Conservation (phyloP, 257 asterid species). For the Solanum rostratum region DNA sequence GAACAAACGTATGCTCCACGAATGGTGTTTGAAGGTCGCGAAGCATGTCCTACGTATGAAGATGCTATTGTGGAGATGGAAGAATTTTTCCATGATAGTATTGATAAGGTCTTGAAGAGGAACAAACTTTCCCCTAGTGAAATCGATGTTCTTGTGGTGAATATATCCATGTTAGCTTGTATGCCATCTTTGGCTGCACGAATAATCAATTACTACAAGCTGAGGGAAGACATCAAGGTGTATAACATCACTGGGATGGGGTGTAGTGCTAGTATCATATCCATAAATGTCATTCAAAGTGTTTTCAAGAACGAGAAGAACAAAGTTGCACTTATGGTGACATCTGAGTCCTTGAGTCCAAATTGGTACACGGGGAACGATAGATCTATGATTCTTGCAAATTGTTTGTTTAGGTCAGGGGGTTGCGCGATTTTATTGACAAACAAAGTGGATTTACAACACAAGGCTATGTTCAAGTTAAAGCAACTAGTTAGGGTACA, state of each 20-base stretch:
- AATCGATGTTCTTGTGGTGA: slow-evolving; percentile 69
- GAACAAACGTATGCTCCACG: slow-evolving; percentile 78
- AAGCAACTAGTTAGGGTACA: slow-evolving; percentile 60
- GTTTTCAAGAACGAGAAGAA: slow-evolving; percentile 30
- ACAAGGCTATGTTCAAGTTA: slow-evolving; percentile 46
- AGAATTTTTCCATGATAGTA: slow-evolving; percentile 46
- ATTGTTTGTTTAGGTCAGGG: slow-evolving; percentile 68
- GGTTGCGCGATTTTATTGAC: slow-evolving; percentile 68
- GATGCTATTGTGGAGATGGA: slow-evolving; percentile 69
- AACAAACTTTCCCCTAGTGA: slow-evolving; percentile 38
- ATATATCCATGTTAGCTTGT: slow-evolving; percentile 60
- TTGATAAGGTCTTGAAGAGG: slow-evolving; percentile 30
- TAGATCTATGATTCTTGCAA: slow-evolving; percentile 78
- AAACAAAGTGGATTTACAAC: slow-evolving; percentile 22
- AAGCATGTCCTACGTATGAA: slow-evolving; percentile 31
- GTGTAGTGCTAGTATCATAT: slow-evolving; percentile 72
- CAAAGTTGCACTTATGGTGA: slow-evolving; percentile 40
- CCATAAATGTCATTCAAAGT: slow-evolving; percentile 41
- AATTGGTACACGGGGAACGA: slow-evolving; percentile 80
- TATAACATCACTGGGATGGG: slow-evolving; percentile 89
- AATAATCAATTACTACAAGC: slow-evolving; percentile 40
- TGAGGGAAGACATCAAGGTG: slow-evolving; percentile 59
- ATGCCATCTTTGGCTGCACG: slow-evolving; percentile 51
- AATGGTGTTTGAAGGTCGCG: slow-evolving; percentile 60
- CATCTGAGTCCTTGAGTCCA: slow-evolving; percentile 64